Evolutionary conservation across 768 basidiomycete species (phyloP).

Genomic region (Xanthoconium stramineum): DNA sequence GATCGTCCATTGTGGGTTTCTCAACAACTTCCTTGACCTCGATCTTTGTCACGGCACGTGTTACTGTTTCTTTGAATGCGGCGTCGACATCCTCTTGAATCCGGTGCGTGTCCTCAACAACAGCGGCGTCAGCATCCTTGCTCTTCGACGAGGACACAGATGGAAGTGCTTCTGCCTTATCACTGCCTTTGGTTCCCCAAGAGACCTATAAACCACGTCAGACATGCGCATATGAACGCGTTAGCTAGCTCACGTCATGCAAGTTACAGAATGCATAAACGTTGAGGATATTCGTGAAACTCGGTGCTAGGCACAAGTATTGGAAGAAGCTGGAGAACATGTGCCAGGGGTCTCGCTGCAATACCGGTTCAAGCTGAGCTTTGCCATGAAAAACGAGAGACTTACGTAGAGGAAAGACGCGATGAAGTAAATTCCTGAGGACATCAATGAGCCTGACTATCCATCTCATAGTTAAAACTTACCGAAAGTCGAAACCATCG

Average conservation of each 20-base stretch:
- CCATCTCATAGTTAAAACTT: constrained; percentile 15
- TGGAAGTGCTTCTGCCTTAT: constrained; percentile 90
- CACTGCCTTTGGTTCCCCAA: constrained; percentile 95
- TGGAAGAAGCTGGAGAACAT: constrained; percentile 94
- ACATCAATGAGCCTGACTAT: constrained; percentile 7
- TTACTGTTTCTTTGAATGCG: constrained; percentile 89
- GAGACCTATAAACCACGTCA: constrained; percentile 51
- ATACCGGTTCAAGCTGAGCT: constrained; percentile 5
- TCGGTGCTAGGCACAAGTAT: constrained; percentile 85
- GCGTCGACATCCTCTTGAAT: constrained; percentile 88
- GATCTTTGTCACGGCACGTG: constrained; percentile 77
- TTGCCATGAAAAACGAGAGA: constrained; percentile 4
- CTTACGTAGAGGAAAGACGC: constrained; percentile 85
- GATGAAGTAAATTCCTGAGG: constrained; percentile 69
- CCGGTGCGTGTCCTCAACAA: constrained; percentile 83
- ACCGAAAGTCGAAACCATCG: constrained; percentile 87
- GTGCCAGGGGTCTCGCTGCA: constrained; percentile 93
- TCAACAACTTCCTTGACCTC: constrained; percentile 62
- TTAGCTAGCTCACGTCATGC: constrained; percentile 61
- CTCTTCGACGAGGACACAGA: constrained; percentile 83
- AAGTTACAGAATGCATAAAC: constrained; percentile 98
- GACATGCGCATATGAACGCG: neutral
- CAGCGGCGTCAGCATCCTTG: constrained; percentile 67
- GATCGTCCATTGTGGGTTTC: constrained; percentile 83
- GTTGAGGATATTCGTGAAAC: constrained; percentile 93